These are phyloP conservation scores for Dothistroma pini DNA, from an alignment of 2,329 filamentous ascomycete genomes.

Conservation along the genomic window DNA sequence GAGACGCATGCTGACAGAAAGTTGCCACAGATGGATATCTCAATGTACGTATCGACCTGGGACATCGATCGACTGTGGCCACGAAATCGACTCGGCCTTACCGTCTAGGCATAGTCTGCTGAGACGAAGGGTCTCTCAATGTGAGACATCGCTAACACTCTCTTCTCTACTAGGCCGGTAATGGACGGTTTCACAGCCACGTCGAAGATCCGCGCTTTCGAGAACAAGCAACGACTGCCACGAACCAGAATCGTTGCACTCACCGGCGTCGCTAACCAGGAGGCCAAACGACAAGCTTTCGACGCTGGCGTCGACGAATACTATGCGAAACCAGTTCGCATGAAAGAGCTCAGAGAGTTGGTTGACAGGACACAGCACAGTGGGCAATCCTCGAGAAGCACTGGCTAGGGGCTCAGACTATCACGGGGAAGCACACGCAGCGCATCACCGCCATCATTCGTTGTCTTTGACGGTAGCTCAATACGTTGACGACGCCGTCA, in stretches of 20 bases:
- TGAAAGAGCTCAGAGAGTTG: constrained; percentile 14
- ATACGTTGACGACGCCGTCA: background rate
- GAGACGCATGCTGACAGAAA: no score
- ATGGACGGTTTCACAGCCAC: constrained; percentile 27
- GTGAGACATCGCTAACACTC: background rate
- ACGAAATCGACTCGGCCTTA: no score
- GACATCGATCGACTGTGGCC: no score
- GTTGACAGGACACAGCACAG: background rate
- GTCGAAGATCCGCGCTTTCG: constrained; percentile 17
- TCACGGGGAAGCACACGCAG: background rate
- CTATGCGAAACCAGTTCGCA: constrained; percentile 27
- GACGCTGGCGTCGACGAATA: constrained; percentile 27
- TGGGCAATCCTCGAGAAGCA: background rate
- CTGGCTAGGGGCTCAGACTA: background rate
- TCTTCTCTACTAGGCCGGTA: background rate
- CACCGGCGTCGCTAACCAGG: constrained; percentile 26
- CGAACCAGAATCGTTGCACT: constrained; percentile 24
- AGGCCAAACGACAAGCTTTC: constrained; percentile 22
- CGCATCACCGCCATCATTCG: background rate
- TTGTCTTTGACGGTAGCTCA: background rate
- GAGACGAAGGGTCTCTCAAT: background rate
- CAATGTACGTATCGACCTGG: no score
- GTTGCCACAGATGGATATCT: no score
- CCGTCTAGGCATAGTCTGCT: no score
- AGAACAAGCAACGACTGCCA: constrained; percentile 12